Conservation (phyloP, 805 yeast genomes). For the Cyberlindnera lachancei region DNA sequence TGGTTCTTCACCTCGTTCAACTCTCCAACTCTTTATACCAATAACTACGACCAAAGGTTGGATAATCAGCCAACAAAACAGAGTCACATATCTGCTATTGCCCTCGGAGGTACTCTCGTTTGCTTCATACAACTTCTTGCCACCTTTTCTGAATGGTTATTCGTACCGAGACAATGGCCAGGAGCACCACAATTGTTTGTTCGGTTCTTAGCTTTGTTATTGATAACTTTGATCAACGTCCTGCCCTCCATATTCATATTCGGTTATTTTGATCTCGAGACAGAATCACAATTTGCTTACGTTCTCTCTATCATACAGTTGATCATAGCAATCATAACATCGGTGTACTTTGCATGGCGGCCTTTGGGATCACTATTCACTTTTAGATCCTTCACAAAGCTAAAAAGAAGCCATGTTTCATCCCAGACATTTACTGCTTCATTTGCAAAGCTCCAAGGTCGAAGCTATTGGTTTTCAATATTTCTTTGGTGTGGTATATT, state of each 20-base stretch:
- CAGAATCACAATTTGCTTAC: slow-evolving; percentile 30
- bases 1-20: slow-evolving; percentile 76
- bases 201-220: slow-evolving; percentile 36
- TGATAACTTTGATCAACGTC: slow-evolving; percentile 38
- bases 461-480: slow-evolving; percentile 52
- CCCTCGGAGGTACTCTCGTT: slow-evolving; percentile 63
- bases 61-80: slow-evolving; percentile 59
- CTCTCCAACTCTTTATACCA: slow-evolving; percentile 62
- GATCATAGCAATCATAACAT: slow-evolving; percentile 46
- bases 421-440: slow-evolving; percentile 54
- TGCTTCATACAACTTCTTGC: slow-evolving; percentile 52
- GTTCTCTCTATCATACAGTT: slow-evolving; percentile 47
- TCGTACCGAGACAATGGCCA: slow-evolving; percentile 67
- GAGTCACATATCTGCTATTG: slow-evolving; percentile 47
- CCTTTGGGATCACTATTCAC: slow-evolving; percentile 53
- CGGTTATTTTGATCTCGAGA: slow-evolving; percentile 30
- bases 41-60: slow-evolving; percentile 40
- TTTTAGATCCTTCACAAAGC: slow-evolving; percentile 17
- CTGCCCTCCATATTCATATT: slow-evolving; percentile 51
- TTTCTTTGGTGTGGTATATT: slow-evolving; percentile 65
- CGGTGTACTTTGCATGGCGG: slow-evolving; percentile 46
- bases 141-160: slow-evolving; percentile 47
- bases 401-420: slow-evolving; percentile 45
- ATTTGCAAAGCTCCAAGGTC: slow-evolving; percentile 44
- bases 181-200: slow-evolving; percentile 55